Evolutionary conservation across 495 filamentous ascomycete genomes (phyloP).

Genomic region (Penicillium silybi): DNA sequence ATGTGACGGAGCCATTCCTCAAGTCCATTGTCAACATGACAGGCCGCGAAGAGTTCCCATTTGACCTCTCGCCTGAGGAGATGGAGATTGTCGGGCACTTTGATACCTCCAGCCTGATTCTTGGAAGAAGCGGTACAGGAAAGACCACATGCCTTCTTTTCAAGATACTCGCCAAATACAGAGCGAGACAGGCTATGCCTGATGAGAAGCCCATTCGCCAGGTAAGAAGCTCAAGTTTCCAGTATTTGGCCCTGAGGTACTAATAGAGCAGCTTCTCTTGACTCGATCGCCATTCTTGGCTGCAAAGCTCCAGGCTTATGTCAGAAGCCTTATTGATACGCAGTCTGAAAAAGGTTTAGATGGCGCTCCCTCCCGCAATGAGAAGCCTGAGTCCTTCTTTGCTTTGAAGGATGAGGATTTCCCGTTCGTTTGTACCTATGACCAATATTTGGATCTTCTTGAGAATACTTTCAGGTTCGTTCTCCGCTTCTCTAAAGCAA

Average conservation of each 20-base stretch:
- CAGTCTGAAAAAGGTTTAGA: neutral
- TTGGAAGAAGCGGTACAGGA: slow-evolving; percentile 44
- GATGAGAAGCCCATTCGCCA: slow-evolving; percentile 21
- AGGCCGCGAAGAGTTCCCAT: slow-evolving; percentile 29
- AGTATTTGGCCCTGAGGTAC: neutral
- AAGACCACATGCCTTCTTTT: slow-evolving; percentile 44
- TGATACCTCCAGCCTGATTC: slow-evolving; percentile 30
- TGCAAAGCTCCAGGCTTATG: slow-evolving; percentile 30
- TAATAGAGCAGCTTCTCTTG: slow-evolving; percentile 31
- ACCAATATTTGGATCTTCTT: slow-evolving; percentile 30
- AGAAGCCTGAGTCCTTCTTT: slow-evolving; percentile 13
- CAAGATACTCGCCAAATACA: slow-evolving; percentile 32
- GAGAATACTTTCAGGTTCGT: slow-evolving; percentile 23
- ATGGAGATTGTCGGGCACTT: slow-evolving; percentile 30
- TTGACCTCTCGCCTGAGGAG: slow-evolving; percentile 37
- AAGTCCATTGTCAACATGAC: slow-evolving; percentile 10
- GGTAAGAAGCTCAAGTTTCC: slow-evolving; percentile 12
- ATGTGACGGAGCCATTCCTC: slow-evolving; percentile 33
- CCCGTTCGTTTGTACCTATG: slow-evolving; percentile 41
- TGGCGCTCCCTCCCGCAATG: neutral
- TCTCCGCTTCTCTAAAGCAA: neutral
- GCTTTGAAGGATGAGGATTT: slow-evolving; percentile 27
- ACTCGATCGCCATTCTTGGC: slow-evolving; percentile 34
- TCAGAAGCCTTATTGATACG: slow-evolving; percentile 27
- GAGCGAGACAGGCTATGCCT: slow-evolving; percentile 4